phyloP scores from a whole-genome alignment of 495 filamentous ascomycete genomes.

The Barbatosphaeria neglecta region DNA sequence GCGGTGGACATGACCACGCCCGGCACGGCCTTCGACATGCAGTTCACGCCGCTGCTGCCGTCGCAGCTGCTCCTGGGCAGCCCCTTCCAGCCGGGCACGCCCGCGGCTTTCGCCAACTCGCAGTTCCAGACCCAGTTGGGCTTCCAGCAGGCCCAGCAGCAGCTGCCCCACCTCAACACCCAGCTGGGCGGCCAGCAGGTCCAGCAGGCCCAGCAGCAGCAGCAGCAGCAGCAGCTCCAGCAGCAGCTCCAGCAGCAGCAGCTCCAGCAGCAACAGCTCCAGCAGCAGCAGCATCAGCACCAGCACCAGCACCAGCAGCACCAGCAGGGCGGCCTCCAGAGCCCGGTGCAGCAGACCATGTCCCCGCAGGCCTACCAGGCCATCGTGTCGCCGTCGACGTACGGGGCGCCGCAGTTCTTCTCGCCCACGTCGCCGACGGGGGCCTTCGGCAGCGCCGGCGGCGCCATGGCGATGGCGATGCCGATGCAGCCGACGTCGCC shows the following conservation, averaged over 20 bases:
- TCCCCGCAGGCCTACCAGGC: conserved; percentile 67
- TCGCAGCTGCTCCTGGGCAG: conserved; percentile 91
- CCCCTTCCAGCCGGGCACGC: conserved; percentile 91
- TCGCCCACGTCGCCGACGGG: conserved; percentile 80
- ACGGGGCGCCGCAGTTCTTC: conserved; percentile 63
- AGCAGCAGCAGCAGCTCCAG: conserved; percentile 47
- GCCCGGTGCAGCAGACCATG: conserved; percentile 41
- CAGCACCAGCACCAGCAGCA: conserved; percentile 48
- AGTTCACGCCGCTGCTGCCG: conserved; percentile 90
- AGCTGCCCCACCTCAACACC: conserved; percentile 44
- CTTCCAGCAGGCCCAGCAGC: conserved; percentile 58
- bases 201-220: conserved; percentile 43
- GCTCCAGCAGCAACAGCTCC: conserved; percentile 47
- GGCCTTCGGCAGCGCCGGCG: conserved; percentile 53
- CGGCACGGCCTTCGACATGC: conserved; percentile 89
- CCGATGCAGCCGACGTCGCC: conserved; percentile 46
- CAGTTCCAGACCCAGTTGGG: conserved; percentile 77
- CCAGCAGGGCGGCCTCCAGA: conserved; percentile 36
- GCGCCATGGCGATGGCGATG: conserved; percentile 39
- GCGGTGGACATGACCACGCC: conserved; percentile 71
- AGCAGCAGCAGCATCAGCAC: conserved; percentile 46
- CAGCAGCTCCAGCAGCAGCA: conserved; percentile 59
- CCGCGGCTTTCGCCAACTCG: conserved; percentile 76
- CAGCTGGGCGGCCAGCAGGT: conserved; percentile 13
- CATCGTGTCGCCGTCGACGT: conserved; percentile 63